Conservation (phyloP, 495 filamentous ascomycete genomes). For the Aspergillus funiculosus region DNA sequence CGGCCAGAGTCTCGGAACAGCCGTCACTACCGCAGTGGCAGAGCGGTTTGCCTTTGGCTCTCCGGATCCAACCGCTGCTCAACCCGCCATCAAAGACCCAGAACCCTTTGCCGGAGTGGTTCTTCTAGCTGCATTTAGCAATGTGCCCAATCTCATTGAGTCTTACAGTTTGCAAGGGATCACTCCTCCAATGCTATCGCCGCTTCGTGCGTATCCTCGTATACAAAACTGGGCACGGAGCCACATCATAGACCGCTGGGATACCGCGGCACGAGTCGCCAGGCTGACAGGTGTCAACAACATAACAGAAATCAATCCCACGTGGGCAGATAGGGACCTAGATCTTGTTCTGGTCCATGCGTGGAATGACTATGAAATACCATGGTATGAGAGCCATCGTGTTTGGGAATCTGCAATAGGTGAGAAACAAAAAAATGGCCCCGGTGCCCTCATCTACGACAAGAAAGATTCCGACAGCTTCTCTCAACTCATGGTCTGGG, state of each 20-base stretch:
- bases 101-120: constrained; percentile 66
- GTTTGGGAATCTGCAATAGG: constrained; percentile 46
- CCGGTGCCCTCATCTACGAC: constrained; percentile 43
- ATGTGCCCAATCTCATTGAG: constrained; percentile 62
- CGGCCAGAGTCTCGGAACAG: constrained; percentile 89
- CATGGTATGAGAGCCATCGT: constrained; percentile 50
- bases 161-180: constrained; percentile 68
- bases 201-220: constrained; percentile 55
- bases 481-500: constrained; percentile 35
- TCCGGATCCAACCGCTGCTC: constrained; percentile 25
- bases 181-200: constrained; percentile 75
- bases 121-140: constrained; percentile 72
- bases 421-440: constrained; percentile 45
- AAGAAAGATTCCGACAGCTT: constrained; percentile 25
- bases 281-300: constrained; percentile 34
- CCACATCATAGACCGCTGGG: constrained; percentile 52
- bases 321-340: constrained; percentile 46
- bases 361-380: constrained; percentile 69
- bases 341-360: constrained; percentile 72
- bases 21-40: constrained; percentile 64
- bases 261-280: constrained; percentile 45
- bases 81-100: constrained; percentile 34
- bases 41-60: constrained; percentile 58
- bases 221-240: constrained; percentile 42
- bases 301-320: constrained; percentile 17